Conservation (phyloP, 306 rosid genomes). For the Prinsepia uniflora region DNA sequence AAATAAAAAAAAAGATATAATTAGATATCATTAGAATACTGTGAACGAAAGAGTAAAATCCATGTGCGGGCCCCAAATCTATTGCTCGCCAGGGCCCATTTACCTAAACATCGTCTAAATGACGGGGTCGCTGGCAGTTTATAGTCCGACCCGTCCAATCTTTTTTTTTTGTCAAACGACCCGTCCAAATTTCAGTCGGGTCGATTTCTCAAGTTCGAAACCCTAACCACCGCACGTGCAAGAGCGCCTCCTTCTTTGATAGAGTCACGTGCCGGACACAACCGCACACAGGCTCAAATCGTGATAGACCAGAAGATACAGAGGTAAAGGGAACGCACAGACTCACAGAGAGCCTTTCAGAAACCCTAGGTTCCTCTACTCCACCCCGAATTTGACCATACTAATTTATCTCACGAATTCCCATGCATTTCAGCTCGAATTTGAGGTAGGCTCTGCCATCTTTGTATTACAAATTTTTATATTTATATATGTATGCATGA, state of each 20-base stretch:
- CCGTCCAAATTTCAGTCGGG: neutral
- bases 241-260: conserved; percentile 21
- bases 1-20: too few relatives aligned
- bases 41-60: too few relatives aligned
- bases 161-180: too few relatives aligned
- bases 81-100: neutral
- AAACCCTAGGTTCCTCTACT: conserved; percentile 31
- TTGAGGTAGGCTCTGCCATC: conserved; percentile 24
- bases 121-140: neutral
- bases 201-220: conserved; percentile 5
- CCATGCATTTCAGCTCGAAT: conserved; percentile 28
- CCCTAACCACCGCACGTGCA: conserved; percentile 46
- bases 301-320: neutral
- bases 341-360: neutral
- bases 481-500: neutral
- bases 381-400: neutral
- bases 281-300: conserved; percentile 31
- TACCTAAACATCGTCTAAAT: neutral
- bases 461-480: neutral
- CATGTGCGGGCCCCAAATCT: neutral
- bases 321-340: neutral
- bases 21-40: too few relatives aligned
- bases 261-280: conserved; percentile 51
- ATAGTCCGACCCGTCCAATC: neutral
- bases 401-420: neutral